These are phyloP conservation scores for Carex sylvatica DNA, from an alignment of 202 grass and related monocot genomes.

Conservation along the genomic window DNA sequence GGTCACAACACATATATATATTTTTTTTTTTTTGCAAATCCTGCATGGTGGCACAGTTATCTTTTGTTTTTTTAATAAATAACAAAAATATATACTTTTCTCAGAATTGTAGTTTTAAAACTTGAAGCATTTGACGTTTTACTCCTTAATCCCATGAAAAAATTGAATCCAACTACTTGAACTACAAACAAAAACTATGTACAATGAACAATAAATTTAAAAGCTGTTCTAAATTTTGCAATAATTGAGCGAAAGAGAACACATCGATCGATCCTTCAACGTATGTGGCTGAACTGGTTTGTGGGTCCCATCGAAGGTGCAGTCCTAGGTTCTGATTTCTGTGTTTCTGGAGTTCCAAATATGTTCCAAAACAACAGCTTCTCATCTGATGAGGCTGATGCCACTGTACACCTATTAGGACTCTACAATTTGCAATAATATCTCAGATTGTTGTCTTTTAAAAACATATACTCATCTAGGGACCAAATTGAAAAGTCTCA, in stretches of 20 bases:
- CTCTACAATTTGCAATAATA: constrained; percentile 51
- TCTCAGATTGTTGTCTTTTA: neutral
- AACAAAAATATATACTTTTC: neutral
- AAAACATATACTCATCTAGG: constrained; percentile 3
- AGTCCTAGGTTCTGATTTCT: constrained; percentile 37
- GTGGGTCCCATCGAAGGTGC: neutral
- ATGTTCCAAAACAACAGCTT: constrained; percentile 77
- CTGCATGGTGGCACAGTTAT: neutral
- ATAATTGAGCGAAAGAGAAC: neutral
- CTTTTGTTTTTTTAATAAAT: neutral
- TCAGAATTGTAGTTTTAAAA: neutral
- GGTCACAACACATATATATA: no score
- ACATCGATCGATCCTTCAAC: neutral
- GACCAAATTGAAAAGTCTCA: neutral
- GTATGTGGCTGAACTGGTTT: neutral
- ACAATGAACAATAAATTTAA: neutral
- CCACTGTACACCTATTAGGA: constrained; percentile 77
- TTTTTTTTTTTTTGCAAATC: no score
- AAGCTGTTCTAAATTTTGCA: neutral
- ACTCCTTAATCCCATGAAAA: neutral
- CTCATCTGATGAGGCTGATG: constrained; percentile 73
- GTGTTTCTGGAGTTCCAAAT: constrained; percentile 57
- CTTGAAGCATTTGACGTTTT: neutral
- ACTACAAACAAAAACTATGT: neutral
- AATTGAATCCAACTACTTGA: neutral